phyloP scores from a whole-genome alignment of 805 yeast genomes.

The Cyberlindnera sargentensis region DNA sequence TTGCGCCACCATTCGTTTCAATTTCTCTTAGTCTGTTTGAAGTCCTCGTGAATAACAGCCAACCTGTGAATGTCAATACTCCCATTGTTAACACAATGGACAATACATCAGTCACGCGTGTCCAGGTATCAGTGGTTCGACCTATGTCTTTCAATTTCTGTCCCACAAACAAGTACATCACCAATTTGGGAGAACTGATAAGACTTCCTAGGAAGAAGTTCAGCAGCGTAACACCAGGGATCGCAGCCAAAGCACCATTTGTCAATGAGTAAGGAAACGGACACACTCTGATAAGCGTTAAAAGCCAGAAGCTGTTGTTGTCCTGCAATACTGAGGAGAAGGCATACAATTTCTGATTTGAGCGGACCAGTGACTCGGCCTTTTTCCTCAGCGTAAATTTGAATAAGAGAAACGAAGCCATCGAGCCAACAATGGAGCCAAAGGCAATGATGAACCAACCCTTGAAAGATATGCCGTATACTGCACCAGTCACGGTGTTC shows the following conservation, averaged over 20 bases:
- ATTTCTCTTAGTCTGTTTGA: conserved; percentile 28
- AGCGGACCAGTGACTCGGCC: conserved; percentile 53
- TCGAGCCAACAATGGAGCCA: conserved; percentile 68
- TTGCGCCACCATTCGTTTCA: conserved; percentile 14
- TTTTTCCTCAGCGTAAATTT: conserved; percentile 47
- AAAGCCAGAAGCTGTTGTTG: conserved; percentile 54
- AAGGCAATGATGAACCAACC: conserved; percentile 76
- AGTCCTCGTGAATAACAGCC: conserved; percentile 55
- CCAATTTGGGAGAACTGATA: conserved; percentile 73
- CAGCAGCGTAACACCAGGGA: conserved; percentile 61
- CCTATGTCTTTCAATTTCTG: conserved; percentile 66
- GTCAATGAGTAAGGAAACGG: conserved; percentile 92
- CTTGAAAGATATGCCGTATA: conserved; percentile 62
- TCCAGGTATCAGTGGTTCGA: conserved; percentile 40
- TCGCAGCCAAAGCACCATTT: conserved; percentile 86
- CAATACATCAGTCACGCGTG: conserved; percentile 53
- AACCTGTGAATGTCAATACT: conserved; percentile 55
- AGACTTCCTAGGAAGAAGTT: conserved; percentile 67
- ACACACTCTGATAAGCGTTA: conserved; percentile 72
- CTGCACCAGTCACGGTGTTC: conserved; percentile 65
- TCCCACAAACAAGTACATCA: conserved; percentile 76
- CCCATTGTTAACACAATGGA: conserved; percentile 51
- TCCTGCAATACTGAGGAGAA: conserved; percentile 69
- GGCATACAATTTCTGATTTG: conserved; percentile 63
- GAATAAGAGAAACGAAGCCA: conserved; percentile 64